Base-by-base conservation (phyloP, 331 rosid genomes). In the Stylosanthes scabra region DNA sequence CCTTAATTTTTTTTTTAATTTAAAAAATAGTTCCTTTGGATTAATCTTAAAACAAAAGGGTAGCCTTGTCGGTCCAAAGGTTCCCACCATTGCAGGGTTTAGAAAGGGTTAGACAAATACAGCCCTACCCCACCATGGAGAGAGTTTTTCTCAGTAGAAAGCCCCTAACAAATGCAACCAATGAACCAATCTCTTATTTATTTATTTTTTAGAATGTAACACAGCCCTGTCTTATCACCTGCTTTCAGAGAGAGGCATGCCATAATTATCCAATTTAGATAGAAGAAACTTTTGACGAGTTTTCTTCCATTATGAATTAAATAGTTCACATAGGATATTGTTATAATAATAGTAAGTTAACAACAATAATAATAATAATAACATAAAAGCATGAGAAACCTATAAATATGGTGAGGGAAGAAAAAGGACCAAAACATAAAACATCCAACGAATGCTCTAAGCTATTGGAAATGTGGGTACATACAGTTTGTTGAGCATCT, bases 401-500 rank as follows among this genome's bases (percentile, higher is more conserved):
- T 49, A 70, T 57, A 20, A 61, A 65, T 29, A 46, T 2, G 2
- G 37, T 31, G 2, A 51, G 25, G 25, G 25, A 0, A 20, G 1
- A 3, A 49, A 37, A 31, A 66, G 56, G 42, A 66, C 25, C 52
- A 46, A 6, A 41, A 41, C 8, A 58, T 25, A 55, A 55, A 31
- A 3, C 5, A 14, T 74, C 68, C 61, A 68, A 37, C 29, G 52
- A 41, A 37, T 55, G 57, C 25, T 25, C 64, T 41, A 76, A 14
- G 80, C 42, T 70, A 64, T 50, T 68, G 29, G 42, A 61, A 56
- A 87, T 88, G 44, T 68, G 40, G 42, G 59, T 59, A 85, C 89
- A 58, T 83, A 95, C 97, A 50, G 97, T 95, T 86, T 95, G 96
- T 73, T 91, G 97, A 75, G 99, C 96, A 71, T 95, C 99, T 85